Evolutionary conservation across 352 stramenopile species (phyloP), one percentile per base, ranked within the genome.

Genomic region (Phytophthora pluvialis): DNA sequence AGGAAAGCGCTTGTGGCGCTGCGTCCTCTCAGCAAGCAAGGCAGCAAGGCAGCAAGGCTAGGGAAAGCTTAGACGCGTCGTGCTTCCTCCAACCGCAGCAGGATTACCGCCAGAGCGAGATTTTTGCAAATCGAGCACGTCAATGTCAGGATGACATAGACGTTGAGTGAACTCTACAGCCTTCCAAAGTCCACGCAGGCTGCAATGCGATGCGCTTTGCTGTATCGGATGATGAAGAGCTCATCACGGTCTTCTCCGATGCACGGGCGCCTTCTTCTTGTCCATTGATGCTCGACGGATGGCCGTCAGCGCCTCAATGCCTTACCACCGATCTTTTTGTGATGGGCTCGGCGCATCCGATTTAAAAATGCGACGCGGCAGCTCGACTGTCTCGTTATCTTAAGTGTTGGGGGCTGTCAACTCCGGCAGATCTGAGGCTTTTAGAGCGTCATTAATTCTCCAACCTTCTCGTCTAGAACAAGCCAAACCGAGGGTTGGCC

Each of bases 1-100:
- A 49, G 38, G 57, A 64, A 64, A 57, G 29, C 46, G 47, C 57
- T 40, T 64, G 57, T 64, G 57, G 57, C 26, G 36, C 42, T 40
- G 42, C 44, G 42, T 62, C 25, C 16, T 38, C 38, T 44, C 31
- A 54, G 31, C 43, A 62, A 59, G 46, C 57, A 44, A 64, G 31
- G 28, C 16, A n/a, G n/a, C 10, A 16, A 44, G 25, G 28, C 32
- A 49, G 21, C 45, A 43, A 39, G 57, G 29, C 46, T 58, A 58
- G 44, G 43, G 55, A 64, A 57, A 47, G 33, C 35, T 57, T 58
- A 64, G 36, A 64, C 33, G 39, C 35, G 55, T 38, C 11, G n/a
- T 32, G 29, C 29, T 32, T 55, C 43, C 31, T 39, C 53, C 36
- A 52, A 61, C 43, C 40, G 42, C 6, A n/a, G 33, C n/a, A 32